Percentiles rank a stretch among this genome's conserved stretches.
Conservation (phyloP, 1,284 basidiomycete genomes). For the Agaricales sp. region DNA sequence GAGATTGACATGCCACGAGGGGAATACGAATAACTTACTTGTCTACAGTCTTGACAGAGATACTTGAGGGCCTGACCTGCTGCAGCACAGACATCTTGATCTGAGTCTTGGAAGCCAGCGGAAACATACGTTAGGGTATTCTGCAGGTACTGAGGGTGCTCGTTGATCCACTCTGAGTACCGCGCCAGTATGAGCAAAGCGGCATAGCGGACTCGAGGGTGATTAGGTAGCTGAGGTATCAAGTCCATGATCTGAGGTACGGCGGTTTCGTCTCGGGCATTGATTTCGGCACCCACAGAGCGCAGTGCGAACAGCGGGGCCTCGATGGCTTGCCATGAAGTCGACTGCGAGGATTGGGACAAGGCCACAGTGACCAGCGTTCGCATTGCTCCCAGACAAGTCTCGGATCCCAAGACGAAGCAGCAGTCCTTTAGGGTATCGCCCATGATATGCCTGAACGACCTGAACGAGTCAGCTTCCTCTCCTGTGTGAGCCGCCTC, state of each 20-base stretch:
- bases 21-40: constrained; percentile 30
- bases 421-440: constrained; percentile 99
- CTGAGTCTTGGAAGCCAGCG: constrained; percentile 77
- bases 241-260: constrained; percentile 95
- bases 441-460: constrained; percentile 97
- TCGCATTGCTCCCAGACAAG: constrained; percentile 77
- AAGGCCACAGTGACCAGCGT: constrained; percentile 74
- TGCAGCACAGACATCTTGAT: constrained; percentile 82
- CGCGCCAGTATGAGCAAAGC: constrained; percentile 92
- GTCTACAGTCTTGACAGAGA: constrained; percentile 93
- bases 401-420: constrained; percentile 82
- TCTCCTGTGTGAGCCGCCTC: constrained; percentile 58
- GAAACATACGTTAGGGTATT: constrained; percentile 89
- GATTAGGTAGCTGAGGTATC: constrained; percentile 82
- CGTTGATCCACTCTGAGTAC: constrained; percentile 95
- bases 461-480: constrained; percentile 89
- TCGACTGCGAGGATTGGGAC: constrained; percentile 34
- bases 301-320: constrained; percentile 97
- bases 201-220: constrained; percentile 92
- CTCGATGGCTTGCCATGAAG: constrained; percentile 95
- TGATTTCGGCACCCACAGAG: constrained; percentile 95
- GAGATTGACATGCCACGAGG: constrained; percentile 6
- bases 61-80: constrained; percentile 96
- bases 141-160: constrained; percentile 82
- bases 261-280: constrained; percentile 73